A percentile compares a stretch with the other conserved stretches of the same genome.
Evolutionary conservation across 345 rosid genomes (phyloP).

Genomic region (Firmiana major): DNA sequence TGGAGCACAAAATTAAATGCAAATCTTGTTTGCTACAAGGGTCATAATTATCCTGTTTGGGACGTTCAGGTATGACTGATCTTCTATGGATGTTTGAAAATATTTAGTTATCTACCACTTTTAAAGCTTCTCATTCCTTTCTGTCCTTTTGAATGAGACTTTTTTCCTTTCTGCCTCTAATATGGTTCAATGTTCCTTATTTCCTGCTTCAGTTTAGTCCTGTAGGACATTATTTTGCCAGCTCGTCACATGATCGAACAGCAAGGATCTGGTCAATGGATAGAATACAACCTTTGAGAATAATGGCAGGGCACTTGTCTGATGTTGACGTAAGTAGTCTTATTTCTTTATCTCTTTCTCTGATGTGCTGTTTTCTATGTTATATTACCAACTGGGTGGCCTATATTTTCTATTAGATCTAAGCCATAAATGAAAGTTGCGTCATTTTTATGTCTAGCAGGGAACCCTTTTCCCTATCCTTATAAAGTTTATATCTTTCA

Average conservation of each 20-base stretch:
- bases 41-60: conserved; percentile 99
- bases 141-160: not conserved
- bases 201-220: conserved; percentile 84
- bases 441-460: not conserved
- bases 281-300: conserved; percentile 83
- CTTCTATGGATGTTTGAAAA: conserved; percentile 2
- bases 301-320: conserved; percentile 96
- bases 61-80: conserved; percentile 75
- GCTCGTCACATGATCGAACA: conserved; percentile 94
- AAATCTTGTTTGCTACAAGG: conserved; percentile 97
- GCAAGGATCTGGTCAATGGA: conserved; percentile 97
- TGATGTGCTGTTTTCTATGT: not conserved
- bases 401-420: not conserved
- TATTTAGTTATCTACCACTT: not conserved
- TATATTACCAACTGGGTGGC: not conserved
- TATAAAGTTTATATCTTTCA: not conserved
- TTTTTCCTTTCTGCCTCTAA: conserved; percentile 18
- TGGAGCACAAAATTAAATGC: conserved; percentile 97
- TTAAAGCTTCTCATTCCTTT: not conserved
- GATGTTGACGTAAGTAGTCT: conserved; percentile 82
- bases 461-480: not conserved
- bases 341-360: conserved; percentile 10
- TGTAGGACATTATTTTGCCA: conserved; percentile 87
- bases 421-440: not conserved
- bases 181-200: conserved; percentile 4